Evolutionary conservation across 148 eudicot species (phyloP), one percentile per base, ranked within the genome.

Genomic region (Rhododendron williamsianum): DNA sequence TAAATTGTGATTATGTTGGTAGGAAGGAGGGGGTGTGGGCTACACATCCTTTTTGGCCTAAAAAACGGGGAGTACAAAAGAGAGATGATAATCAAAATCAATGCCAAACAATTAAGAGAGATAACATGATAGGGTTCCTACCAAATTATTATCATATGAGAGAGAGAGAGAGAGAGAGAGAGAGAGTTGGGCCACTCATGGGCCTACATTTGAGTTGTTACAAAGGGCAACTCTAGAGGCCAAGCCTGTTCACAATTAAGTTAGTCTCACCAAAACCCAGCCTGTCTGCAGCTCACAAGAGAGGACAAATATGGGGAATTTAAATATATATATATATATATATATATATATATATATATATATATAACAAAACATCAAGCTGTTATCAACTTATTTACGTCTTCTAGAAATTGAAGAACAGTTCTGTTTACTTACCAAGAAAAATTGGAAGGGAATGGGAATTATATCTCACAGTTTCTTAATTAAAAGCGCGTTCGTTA

Each of bases 231-330:
- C 16, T 51, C 35, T 33, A 30, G 78, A 74, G 87, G 85, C 84
- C 71, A 4, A 54, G 48, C 54, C 18, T 54, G 63, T 73, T 82
- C 30, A 6, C 36, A 46, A 82, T 16, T 86, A 38, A 86, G 77
- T 76, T 81, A 58, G 33, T 45, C 76, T 25, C 74, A 78, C 35
- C 88, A 79, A 67, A 83, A 86, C 82, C 88, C 88, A 86, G 85
- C 83, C 88, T 83, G 88, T 83, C 76, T 8, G 83, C 88, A 86
- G 88, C 88, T 86, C 83, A 65, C 67, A 19, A 46, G 49, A 65
- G 76, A 78, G 23, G 80, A 74, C 63, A 84, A 9, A 13, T 25
- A 8, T 41, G 15, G 51, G 58, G 81, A 76, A 9, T n/a, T 7
- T n/a, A n/a, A n/a, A n/a, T n/a, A n/a, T n/a, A n/a, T n/a, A n/a